These are phyloP conservation scores for Tulasnella sp. DNA, from an alignment of 768 basidiomycete species.

Conservation along the genomic window DNA sequence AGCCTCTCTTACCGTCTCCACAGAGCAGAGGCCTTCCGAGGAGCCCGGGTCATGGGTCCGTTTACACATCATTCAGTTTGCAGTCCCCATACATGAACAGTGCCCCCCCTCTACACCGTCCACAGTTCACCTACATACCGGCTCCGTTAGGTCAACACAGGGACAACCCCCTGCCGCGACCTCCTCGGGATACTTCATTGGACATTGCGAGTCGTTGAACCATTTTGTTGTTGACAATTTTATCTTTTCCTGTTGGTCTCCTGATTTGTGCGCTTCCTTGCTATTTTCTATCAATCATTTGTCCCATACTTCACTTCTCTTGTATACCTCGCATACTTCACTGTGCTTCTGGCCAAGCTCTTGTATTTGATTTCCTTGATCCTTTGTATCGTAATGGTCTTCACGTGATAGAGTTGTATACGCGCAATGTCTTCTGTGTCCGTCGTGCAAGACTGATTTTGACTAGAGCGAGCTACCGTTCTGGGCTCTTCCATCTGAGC, in stretches of 20 bases:
- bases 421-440: too few species aligned
- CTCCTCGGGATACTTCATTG: constrained; percentile 11
- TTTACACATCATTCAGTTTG: constrained; percentile 7
- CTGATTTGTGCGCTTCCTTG: background rate
- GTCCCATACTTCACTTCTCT: background rate
- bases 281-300: background rate
- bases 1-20: background rate
- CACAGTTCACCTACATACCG: background rate
- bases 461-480: too few species aligned
- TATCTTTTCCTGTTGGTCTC: background rate
- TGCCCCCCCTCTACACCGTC: background rate
- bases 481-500: too few species aligned
- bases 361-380: too few species aligned
- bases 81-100: constrained; percentile 9
- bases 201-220: constrained; percentile 8
- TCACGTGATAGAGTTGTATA: too few species aligned
- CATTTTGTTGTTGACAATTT: constrained; percentile 1
- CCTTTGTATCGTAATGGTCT: too few species aligned
- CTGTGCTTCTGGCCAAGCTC: too few species aligned
- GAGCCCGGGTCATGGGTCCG: background rate
- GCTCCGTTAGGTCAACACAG: constrained; percentile 3
- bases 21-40: background rate
- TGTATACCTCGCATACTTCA: background rate
- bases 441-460: too few species aligned
- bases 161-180: constrained; percentile 9